phyloP scores from a whole-genome alignment of 305 asterid species.

The Ilex paraguariensis region DNA sequence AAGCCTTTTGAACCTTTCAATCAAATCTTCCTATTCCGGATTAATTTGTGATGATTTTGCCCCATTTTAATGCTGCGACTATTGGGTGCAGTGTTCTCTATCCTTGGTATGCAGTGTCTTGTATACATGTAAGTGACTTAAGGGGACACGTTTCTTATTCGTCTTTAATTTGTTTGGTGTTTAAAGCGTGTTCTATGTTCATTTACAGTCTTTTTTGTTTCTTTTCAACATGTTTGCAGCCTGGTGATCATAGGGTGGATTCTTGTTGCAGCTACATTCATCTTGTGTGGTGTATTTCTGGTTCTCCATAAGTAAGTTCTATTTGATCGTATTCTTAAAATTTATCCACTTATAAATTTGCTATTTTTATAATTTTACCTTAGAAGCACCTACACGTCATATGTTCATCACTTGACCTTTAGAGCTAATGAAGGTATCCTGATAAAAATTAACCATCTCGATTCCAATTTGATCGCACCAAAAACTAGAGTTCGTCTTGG shows the following conservation, averaged over 20 bases:
- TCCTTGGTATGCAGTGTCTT: conserved; percentile 60
- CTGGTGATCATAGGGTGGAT: conserved; percentile 82
- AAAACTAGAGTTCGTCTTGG: too few species aligned
- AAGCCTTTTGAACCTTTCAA: conserved; percentile 29
- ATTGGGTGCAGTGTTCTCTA: conserved; percentile 68
- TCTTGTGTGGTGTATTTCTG: conserved; percentile 72
- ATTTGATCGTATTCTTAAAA: background rate
- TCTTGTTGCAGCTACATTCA: conserved; percentile 71
- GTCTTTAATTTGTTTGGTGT: background rate
- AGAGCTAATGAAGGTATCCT: too few species aligned
- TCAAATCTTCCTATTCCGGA: background rate
- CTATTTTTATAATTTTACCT: background rate
- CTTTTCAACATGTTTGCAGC: conserved; percentile 35
- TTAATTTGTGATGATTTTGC: background rate
- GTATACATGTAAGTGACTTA: conserved; percentile 63
- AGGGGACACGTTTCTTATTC: too few species aligned
- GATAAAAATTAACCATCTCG: too few species aligned
- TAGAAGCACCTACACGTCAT: background rate
- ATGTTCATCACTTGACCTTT: too few species aligned
- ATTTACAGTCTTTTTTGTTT: conserved; percentile 3
- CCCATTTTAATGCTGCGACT: conserved; percentile 8
- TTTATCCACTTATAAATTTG: background rate
- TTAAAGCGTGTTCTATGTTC: background rate
- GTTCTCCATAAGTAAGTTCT: conserved; percentile 82
- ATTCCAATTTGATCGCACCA: too few species aligned